Percentiles rank a stretch among this genome's conserved stretches.
Conservation (phyloP, 2,329 filamentous ascomycete species). For the Aspergillus alliaceus region DNA sequence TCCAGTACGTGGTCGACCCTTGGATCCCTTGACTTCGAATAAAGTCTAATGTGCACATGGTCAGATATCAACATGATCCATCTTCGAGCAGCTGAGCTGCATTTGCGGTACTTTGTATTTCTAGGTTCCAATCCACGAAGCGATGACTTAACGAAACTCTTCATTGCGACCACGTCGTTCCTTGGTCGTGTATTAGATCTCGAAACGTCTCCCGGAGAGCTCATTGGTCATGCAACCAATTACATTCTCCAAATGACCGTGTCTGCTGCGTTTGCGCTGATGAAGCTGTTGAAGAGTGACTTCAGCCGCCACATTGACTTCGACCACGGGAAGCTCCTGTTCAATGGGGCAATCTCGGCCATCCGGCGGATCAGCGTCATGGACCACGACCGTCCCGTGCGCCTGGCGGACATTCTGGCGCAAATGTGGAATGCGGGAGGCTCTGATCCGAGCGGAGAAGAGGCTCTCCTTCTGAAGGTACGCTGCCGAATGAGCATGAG, state of each 20-base stretch:
- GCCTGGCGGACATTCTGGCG: slow-evolving; percentile 63
- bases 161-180: slow-evolving; percentile 47
- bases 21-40: neutral
- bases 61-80: slow-evolving; percentile 48
- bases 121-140: slow-evolving; percentile 44
- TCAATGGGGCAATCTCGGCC: slow-evolving; percentile 58
- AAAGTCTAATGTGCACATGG: neutral
- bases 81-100: slow-evolving; percentile 46
- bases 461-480: slow-evolving; percentile 59
- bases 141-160: slow-evolving; percentile 46
- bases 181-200: slow-evolving; percentile 46
- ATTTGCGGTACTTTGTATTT: slow-evolving; percentile 48
- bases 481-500: slow-evolving; percentile 66
- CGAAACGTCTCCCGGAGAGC: slow-evolving; percentile 44
- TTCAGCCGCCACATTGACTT: slow-evolving; percentile 58
- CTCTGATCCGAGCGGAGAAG: slow-evolving; percentile 31
- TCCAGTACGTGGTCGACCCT: slow-evolving; percentile 27
- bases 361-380: slow-evolving; percentile 61
- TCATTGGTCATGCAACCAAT: slow-evolving; percentile 55
- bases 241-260: slow-evolving; percentile 68
- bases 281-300: slow-evolving; percentile 65
- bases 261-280: slow-evolving; percentile 61
- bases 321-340: slow-evolving; percentile 55
- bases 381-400: slow-evolving; percentile 62
- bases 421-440: slow-evolving; percentile 61